phyloP scores from a whole-genome alignment of 2,329 filamentous ascomycete genomes.

The Xylaria hypoxylon region DNA sequence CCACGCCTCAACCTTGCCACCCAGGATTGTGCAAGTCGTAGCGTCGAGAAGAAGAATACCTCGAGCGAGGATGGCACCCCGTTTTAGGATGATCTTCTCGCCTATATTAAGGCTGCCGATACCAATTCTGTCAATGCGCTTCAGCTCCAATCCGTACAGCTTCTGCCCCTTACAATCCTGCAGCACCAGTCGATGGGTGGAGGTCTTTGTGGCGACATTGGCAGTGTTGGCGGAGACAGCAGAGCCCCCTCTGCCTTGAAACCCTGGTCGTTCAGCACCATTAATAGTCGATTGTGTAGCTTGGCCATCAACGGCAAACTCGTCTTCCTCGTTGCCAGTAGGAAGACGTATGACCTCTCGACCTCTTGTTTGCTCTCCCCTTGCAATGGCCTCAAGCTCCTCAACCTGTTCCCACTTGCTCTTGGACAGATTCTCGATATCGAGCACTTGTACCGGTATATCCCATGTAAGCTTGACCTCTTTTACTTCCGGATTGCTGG shows the following conservation, averaged over 20 bases:
- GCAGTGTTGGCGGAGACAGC: conserved; percentile 37
- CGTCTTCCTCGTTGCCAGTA: conserved; percentile 57
- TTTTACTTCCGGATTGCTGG: conserved; percentile 64
- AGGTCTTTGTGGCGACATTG: conserved; percentile 54
- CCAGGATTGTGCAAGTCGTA: conserved; percentile 75
- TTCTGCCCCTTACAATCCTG: conserved; percentile 81
- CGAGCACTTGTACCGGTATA: conserved; percentile 83
- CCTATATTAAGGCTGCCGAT: conserved; percentile 78
- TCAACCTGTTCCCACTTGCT: conserved; percentile 91
- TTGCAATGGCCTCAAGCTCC: conserved; percentile 77
- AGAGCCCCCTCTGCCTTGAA: conserved; percentile 28
- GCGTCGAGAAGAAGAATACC: conserved; percentile 85
- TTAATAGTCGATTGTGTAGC: conserved; percentile 36
- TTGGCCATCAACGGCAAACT: conserved; percentile 54
- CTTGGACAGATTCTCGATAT: conserved; percentile 83
- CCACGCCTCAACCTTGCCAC: conserved; percentile 85
- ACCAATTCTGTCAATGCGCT: conserved; percentile 72
- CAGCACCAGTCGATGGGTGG: conserved; percentile 83
- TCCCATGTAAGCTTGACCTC: conserved; percentile 69
- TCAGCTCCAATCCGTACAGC: conserved; percentile 79
- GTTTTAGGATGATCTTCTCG: conserved; percentile 80
- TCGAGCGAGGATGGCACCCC: conserved; percentile 74
- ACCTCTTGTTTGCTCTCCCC: conserved; percentile 80
- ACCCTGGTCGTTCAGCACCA: conserved; percentile 23
- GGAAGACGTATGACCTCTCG: conserved; percentile 82